Conservation (phyloP, 345 rosid genomes). For the Aurinia saxatilis region DNA sequence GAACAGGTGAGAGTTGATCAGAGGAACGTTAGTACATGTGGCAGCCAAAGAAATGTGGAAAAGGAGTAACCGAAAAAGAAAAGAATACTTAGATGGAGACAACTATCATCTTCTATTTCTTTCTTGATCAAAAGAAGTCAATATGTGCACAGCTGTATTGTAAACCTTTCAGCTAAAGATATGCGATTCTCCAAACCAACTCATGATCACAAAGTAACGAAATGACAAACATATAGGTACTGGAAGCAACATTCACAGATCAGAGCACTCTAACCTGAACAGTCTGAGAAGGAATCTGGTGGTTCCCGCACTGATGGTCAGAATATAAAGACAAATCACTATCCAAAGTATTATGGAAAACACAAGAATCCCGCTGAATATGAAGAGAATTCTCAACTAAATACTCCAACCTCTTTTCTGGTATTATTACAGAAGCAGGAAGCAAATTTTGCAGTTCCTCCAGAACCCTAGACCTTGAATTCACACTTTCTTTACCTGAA, state of each 20-base stretch:
- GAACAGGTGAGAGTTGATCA: neutral
- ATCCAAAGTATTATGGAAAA: slow-evolving; percentile 52
- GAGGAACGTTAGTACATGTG: neutral
- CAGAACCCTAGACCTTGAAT: slow-evolving; percentile 42
- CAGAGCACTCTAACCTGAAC: slow-evolving; percentile 46
- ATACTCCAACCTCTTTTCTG: slow-evolving; percentile 63
- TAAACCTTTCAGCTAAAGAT: slow-evolving; percentile 3
- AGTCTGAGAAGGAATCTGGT: slow-evolving; percentile 60
- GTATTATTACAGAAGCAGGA: slow-evolving; percentile 57
- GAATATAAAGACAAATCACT: slow-evolving; percentile 52
- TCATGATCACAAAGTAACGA: slow-evolving; percentile 5
- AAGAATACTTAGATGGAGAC: slow-evolving; percentile 8
- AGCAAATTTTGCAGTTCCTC: slow-evolving; percentile 52
- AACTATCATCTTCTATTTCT: slow-evolving; percentile 4
- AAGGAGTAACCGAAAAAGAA: slow-evolving; percentile 5
- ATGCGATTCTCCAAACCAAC: slow-evolving; percentile 7
- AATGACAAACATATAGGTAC: neutral
- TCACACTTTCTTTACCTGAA: slow-evolving; percentile 26
- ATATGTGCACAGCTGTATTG: slow-evolving; percentile 3
- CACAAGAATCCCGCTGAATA: slow-evolving; percentile 55
- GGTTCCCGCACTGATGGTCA: slow-evolving; percentile 61
- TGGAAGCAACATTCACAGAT: slow-evolving; percentile 5
- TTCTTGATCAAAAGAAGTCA: neutral
- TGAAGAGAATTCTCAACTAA: slow-evolving; percentile 62
- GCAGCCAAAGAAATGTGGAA: neutral